Evolutionary conservation across 768 basidiomycete genomes (phyloP).

Genomic region (Daedalea quercina): DNA sequence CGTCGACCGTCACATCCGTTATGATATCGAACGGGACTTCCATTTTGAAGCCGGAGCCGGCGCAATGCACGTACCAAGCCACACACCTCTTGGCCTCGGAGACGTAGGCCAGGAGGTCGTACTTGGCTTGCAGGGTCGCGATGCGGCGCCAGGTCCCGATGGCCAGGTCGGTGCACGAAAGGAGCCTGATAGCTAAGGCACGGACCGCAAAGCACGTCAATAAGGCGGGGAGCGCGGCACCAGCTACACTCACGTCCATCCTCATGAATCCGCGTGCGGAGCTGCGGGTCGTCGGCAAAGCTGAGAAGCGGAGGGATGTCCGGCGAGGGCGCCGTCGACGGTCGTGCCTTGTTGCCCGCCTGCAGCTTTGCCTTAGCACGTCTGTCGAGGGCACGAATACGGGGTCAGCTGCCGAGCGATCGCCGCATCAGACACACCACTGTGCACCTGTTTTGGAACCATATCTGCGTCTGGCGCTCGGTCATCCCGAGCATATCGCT

Average conservation of each 20-base stretch:
- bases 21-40: constrained; percentile 68
- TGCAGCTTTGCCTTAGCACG: constrained; percentile 78
- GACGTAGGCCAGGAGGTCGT: constrained; percentile 72
- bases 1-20: constrained; percentile 47
- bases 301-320: constrained; percentile 29
- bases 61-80: constrained; percentile 74
- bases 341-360: constrained; percentile 18
- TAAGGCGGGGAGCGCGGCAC: neutral
- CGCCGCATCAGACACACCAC: constrained; percentile 1
- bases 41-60: constrained; percentile 78
- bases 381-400: constrained; percentile 36
- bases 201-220: neutral
- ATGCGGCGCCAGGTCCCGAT: constrained; percentile 79
- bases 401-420: constrained; percentile 1
- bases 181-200: constrained; percentile 57
- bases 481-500: constrained; percentile 72
- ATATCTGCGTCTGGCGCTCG: constrained; percentile 84
- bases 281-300: constrained; percentile 52
- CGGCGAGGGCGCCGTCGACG: constrained; percentile 35
- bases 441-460: constrained; percentile 79
- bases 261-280: constrained; percentile 66
- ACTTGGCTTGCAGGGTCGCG: constrained; percentile 41
- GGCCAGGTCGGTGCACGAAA: constrained; percentile 68
- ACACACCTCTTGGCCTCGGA: constrained; percentile 61
- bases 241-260: constrained; percentile 53